A percentile compares a stretch with the other conserved stretches of the same genome.
Evolutionary conservation across 805 yeast species (phyloP).

Genomic region (Yarrowia hollandica): DNA sequence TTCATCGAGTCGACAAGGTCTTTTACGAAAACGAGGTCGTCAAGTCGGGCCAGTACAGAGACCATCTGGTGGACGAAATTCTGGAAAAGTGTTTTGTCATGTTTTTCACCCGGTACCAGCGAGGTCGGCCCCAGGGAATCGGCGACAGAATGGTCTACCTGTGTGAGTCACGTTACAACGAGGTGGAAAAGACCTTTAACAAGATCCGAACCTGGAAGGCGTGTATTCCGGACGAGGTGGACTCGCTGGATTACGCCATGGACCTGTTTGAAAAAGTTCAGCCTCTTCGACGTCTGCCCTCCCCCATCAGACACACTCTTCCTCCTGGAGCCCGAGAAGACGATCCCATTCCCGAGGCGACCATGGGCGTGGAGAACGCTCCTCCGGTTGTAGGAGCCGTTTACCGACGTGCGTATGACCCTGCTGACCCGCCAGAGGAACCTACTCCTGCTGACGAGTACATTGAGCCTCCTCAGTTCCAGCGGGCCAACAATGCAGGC

Average conservation of each 20-base stretch:
- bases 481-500: slow-evolving; percentile 29
- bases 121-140: slow-evolving; percentile 83
- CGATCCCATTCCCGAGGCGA: slow-evolving; percentile 81
- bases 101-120: slow-evolving; percentile 89
- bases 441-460: slow-evolving; percentile 46
- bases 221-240: slow-evolving; percentile 93
- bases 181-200: slow-evolving; percentile 84
- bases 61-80: slow-evolving; percentile 84
- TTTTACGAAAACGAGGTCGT: slow-evolving; percentile 94
- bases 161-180: slow-evolving; percentile 94
- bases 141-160: slow-evolving; percentile 75
- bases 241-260: slow-evolving; percentile 56
- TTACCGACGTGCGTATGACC: slow-evolving; percentile 70
- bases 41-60: slow-evolving; percentile 95
- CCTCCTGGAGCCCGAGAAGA: slow-evolving; percentile 70
- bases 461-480: slow-evolving; percentile 28
- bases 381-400: slow-evolving; percentile 96
- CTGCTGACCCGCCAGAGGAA: slow-evolving; percentile 79
- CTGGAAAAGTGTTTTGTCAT: slow-evolving; percentile 93
- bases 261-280: slow-evolving; percentile 70
- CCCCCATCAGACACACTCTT: slow-evolving; percentile 78
- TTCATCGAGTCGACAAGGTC: slow-evolving; percentile 84
- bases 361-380: slow-evolving; percentile 76
- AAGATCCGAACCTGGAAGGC: slow-evolving; percentile 98
- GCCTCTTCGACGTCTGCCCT: slow-evolving; percentile 71